Evolutionary conservation across 2,329 filamentous ascomycete species (phyloP), one percentile per base, ranked within the genome.

Genomic region (Blastomyces parvus): DNA sequence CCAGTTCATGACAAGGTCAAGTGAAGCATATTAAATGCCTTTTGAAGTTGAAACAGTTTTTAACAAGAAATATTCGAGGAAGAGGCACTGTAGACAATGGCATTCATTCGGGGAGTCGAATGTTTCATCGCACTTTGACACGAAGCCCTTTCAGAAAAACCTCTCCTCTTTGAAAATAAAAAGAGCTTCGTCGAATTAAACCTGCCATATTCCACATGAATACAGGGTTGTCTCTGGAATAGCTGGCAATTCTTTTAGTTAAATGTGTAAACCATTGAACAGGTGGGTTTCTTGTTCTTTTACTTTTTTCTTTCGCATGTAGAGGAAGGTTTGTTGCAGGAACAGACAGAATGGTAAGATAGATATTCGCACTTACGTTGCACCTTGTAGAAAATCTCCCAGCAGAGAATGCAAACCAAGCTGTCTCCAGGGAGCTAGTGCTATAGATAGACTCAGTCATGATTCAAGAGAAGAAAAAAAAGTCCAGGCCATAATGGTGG

Each of bases 31-130:
- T 42, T 36, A 57, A 57, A 42, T 19, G 17, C 11, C 36, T 9
- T 42, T 57, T 42, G 36, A 40, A 22, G 33, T 57, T 57, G 55
- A 40, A 57, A 57, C 55, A 57, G n/a, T 8, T 40, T 22, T 56
- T 25, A 40, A 57, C n/a, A 38, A 57, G n/a, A n/a, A 57, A 57
- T 22, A 25, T 25, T 22, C 53, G 33, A 57, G 11, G 33, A 40
- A 42, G 36, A 9, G 19, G 8, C 6, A 17, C 3, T 22, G 40
- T 14, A 36, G 36, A 27, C 36, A 40, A 57, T 13, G 36, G 11
- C 36, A 40, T 19, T 7, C 4, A 57, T 19, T 25, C 11, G 42
- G 22, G 2, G 33, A 22, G 11, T 42, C 11, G n/a, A 17, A 42
- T 42, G 30, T 14, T 57, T 57, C 36, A n/a, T 13, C 17, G 36